These are phyloP conservation scores for Thymus quinquecostatus DNA, from an alignment of 257 asterid species.

Conservation along the genomic window DNA sequence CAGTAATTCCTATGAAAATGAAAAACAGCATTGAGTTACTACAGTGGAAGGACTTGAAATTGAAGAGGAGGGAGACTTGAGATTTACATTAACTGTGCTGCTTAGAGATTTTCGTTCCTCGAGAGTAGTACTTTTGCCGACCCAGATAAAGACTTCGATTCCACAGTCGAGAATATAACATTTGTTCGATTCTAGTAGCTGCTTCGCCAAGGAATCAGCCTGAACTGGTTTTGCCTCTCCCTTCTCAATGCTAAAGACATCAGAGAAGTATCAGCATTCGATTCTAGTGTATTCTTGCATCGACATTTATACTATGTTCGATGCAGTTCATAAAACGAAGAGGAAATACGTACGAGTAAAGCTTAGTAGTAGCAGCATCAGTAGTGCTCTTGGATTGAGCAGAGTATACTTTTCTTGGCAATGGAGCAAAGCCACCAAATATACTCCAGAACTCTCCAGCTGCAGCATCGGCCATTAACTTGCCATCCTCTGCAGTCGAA, in stretches of 20 bases:
- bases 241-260: slow-evolving; percentile 54
- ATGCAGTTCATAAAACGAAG: not conserved
- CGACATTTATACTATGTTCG: no score
- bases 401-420: slow-evolving; percentile 58
- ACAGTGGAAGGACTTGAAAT: slow-evolving; percentile 20
- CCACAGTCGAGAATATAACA: slow-evolving; percentile 76
- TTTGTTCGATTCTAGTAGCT: slow-evolving; percentile 59
- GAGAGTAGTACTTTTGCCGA: slow-evolving; percentile 68
- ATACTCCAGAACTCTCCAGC: slow-evolving; percentile 90
- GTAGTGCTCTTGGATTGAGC: slow-evolving; percentile 30
- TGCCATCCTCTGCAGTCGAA: slow-evolving; percentile 78
- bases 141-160: slow-evolving; percentile 73
- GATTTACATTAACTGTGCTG: slow-evolving; percentile 62
- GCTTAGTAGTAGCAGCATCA: slow-evolving; percentile 39
- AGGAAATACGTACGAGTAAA: slow-evolving; percentile 61
- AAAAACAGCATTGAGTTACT: slow-evolving; percentile 1
- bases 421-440: slow-evolving; percentile 96
- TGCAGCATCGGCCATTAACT: slow-evolving; percentile 79
- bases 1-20: slow-evolving; percentile 44
- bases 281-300: slow-evolving; percentile 19
- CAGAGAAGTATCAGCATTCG: slow-evolving; percentile 34
- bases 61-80: slow-evolving; percentile 21
- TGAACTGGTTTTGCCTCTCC: slow-evolving; percentile 65
- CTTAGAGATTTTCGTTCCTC: slow-evolving; percentile 65
- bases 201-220: slow-evolving; percentile 62